Base-by-base conservation (phyloP, 805 yeast species). In the Scheffersomyces ergatensis region DNA sequence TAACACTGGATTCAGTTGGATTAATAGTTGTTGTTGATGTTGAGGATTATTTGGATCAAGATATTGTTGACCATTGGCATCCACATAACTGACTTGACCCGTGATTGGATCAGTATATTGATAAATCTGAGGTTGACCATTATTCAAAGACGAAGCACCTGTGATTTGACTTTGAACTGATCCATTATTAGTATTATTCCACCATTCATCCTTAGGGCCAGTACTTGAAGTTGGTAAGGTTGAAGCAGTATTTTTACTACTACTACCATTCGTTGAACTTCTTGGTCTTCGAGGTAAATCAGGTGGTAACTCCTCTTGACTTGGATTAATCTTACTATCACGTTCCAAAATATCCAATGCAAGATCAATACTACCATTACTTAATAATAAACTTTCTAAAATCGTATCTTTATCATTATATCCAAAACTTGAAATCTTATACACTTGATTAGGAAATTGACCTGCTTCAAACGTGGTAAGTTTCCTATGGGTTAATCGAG, bases 61-160 rank as follows among this genome's bases (percentile, higher is more conserved):
- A 47, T 75, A 76, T 51, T 83, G 85, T 51, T 83, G 89, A 2
- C 83, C 83, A 34, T 76, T 79, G 9, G 81, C 74, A 52, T 85
- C 90, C 26, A 84, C 77, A 50, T 84, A 85, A 25, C 77, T 72
- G 3, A 83, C 61, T 36, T 78, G 74, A 11, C 92, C 90, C 0
- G 89, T 82, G 6, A 74, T 65, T 2, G 89, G 89, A 50, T 85
- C 90, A 16, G 83, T 71, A 55, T 80, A 85, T 53, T 83, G 92
- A 51, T 65, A 84, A 60, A 71, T 80, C 58, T 68, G 84, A 38
- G 59, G 76, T 63, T 46, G 65, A 42, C 31, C 39, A 9, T 35
- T 36, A 14, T 63, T 36, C n/a, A n/a, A n/a, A n/a, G n/a, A n/a
- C n/a, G n/a, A n/a, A 19, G 66, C 48, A 33, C 25, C 21, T 11